Percentiles rank a stretch among this genome's conserved stretches.
Evolutionary conservation across 1,284 basidiomycete genomes (phyloP).

Genomic region (Ustilago vetiveriae): DNA sequence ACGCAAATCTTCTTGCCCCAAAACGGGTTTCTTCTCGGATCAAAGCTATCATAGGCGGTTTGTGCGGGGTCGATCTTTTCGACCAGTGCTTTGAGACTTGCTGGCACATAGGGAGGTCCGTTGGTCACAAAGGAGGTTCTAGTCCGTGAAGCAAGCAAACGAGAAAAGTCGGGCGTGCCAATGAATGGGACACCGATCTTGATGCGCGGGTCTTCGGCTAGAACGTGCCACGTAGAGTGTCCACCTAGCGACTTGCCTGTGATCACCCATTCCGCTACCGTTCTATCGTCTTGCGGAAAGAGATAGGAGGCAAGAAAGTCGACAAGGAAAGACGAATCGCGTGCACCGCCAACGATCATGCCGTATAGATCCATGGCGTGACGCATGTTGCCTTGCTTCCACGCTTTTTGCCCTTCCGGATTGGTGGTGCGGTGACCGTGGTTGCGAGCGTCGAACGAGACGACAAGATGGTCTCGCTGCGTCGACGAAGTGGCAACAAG

Average conservation of each 20-base stretch:
- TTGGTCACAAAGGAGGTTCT: conserved; percentile 54
- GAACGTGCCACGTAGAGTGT: conserved; percentile 78
- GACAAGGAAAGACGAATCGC: conserved; percentile 81
- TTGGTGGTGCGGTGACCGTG: conserved; percentile 67
- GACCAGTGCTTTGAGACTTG: conserved; percentile 52
- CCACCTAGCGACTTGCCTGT: conserved; percentile 81
- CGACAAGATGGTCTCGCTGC: conserved; percentile 62
- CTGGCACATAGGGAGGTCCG: conserved; percentile 59
- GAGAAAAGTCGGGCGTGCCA: conserved; percentile 79
- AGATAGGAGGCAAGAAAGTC: conserved; percentile 81
- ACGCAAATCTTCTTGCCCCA: conserved; percentile 65
- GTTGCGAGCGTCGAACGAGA: conserved; percentile 67
- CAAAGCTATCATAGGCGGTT: conserved; percentile 45
- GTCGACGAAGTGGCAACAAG: conserved; percentile 16
- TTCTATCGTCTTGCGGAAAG: conserved; percentile 77
- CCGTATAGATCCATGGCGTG: conserved; percentile 67
- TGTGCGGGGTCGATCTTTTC: conserved; percentile 55
- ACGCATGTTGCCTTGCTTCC: conserved; percentile 63
- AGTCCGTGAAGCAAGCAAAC: conserved; percentile 55
- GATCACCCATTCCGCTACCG: conserved; percentile 75
- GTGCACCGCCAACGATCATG: conserved; percentile 73
- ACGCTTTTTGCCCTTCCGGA: conserved; percentile 60
- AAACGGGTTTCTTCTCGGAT: conserved; percentile 44
- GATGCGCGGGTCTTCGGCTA: conserved; percentile 75
- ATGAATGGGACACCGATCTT: conserved; percentile 77